phyloP scores from a whole-genome alignment of 192 early-diverging fungal species.

The Gigaspora rosea region DNA sequence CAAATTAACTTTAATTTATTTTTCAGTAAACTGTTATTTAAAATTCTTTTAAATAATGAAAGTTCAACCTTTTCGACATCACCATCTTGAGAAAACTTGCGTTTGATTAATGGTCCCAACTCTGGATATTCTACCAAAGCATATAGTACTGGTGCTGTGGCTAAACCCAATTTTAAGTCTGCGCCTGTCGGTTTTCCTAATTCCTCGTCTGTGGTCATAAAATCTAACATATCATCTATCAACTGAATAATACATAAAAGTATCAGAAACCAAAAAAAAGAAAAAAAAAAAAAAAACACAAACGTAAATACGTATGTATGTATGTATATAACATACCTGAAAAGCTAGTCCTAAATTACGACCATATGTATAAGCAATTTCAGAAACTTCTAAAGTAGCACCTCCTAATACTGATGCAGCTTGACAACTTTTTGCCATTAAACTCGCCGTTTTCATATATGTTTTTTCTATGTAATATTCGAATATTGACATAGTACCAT shows the following conservation, averaged over 20 bases:
- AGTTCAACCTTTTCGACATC: conserved; percentile 70
- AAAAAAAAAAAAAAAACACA: neutral
- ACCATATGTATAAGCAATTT: conserved; percentile 87
- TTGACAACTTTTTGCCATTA: conserved; percentile 92
- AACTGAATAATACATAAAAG: conserved; percentile 49
- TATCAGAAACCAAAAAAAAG: neutral
- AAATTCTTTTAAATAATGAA: conserved; percentile 12
- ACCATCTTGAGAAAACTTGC: conserved; percentile 76
- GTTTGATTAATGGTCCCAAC: conserved; percentile 80
- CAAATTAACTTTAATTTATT: neutral
- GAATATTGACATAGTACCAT: conserved; percentile 54
- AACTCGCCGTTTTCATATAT: conserved; percentile 91
- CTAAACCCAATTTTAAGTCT: conserved; percentile 85
- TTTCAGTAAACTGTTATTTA: neutral
- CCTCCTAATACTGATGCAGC: conserved; percentile 86
- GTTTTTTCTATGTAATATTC: conserved; percentile 94
- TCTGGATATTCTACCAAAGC: conserved; percentile 88
- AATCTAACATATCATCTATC: conserved; percentile 92
- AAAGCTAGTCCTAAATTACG: conserved; percentile 30
- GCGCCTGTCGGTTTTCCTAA: conserved; percentile 92
- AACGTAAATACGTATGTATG: neutral
- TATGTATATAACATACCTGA: neutral
- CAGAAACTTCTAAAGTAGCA: conserved; percentile 65
- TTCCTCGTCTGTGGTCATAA: conserved; percentile 70
- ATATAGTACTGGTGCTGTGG: conserved; percentile 92